phyloP scores from a whole-genome alignment of 352 stramenopile species.

The Phytophthora citrophthora region DNA sequence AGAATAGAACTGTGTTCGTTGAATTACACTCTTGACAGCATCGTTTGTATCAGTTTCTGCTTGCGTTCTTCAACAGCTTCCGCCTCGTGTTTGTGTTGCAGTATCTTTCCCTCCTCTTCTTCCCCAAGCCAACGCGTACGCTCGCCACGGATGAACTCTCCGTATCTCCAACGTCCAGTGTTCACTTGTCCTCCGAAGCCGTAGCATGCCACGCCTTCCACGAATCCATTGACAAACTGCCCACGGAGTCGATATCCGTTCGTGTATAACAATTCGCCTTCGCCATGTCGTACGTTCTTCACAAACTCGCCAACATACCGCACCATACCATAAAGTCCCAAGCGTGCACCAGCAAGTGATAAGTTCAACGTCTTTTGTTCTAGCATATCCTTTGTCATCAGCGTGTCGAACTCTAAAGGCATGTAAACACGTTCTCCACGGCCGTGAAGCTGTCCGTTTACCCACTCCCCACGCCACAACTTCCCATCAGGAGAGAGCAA shows the following conservation, averaged over 20 bases:
- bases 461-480: conserved; percentile 60
- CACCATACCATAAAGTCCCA: conserved; percentile 61
- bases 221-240: conserved; percentile 53
- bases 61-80: conserved; percentile 10
- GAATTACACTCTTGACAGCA: conserved; percentile 6
- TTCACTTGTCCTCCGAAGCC: conserved; percentile 38
- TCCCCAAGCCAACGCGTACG: conserved; percentile 55
- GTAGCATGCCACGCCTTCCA: conserved; percentile 51
- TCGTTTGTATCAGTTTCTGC: conserved; percentile 15
- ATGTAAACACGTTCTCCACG: conserved; percentile 58
- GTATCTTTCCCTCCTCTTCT: conserved; percentile 47
- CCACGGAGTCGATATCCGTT: conserved; percentile 64
- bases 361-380: conserved; percentile 17
- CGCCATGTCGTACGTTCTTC: conserved; percentile 54
- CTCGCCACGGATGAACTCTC: conserved; percentile 45
- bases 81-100: conserved; percentile 10
- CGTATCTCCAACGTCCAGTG: conserved; percentile 34
- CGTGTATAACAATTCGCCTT: conserved; percentile 53
- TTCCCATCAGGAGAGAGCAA: conserved; percentile 66
- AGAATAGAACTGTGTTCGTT: conserved; percentile 25
- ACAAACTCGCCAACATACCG: conserved; percentile 61
- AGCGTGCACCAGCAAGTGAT: conserved; percentile 3
- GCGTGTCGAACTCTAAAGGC: conserved; percentile 46
- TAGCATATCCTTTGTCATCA: conserved; percentile 43
- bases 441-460: conserved; percentile 56